These are phyloP conservation scores for Coniella vitis DNA, from an alignment of 2,329 filamentous ascomycete genomes.

Conservation along the genomic window DNA sequence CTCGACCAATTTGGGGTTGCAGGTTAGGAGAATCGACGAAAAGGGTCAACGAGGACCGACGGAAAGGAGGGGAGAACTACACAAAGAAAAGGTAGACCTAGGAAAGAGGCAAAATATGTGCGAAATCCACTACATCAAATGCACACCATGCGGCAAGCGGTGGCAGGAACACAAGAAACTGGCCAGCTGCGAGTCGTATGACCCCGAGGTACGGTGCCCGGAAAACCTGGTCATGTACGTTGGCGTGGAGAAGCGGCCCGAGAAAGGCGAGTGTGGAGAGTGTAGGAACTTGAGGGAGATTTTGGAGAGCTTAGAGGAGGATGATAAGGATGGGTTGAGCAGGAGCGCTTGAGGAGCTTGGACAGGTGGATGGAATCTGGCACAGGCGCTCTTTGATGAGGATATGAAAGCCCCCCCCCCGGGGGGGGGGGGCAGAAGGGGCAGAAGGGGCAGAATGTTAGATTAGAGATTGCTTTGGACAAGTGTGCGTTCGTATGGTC, in stretches of 20 bases:
- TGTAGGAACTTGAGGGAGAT: conserved; percentile 25
- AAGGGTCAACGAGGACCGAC: too few relatives aligned
- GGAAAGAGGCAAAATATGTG: conserved; percentile 24
- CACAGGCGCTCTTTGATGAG: too few relatives aligned
- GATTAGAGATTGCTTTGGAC: too few relatives aligned
- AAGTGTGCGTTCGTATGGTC: too few relatives aligned
- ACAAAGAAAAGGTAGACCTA: neutral
- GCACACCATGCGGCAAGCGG: conserved; percentile 24
- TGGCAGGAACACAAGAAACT: conserved; percentile 30
- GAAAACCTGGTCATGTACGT: conserved; percentile 32
- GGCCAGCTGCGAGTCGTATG: conserved; percentile 29
- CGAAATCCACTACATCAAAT: conserved; percentile 29
- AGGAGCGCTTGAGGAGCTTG: too few relatives aligned
- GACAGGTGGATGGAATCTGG: too few relatives aligned
- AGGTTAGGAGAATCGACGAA: too few relatives aligned
- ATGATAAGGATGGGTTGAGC: conserved; percentile 16
- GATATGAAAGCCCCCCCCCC: too few relatives aligned
- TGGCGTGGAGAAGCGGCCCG: conserved; percentile 26
- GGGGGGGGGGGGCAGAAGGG: too few relatives aligned
- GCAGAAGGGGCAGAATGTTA: too few relatives aligned
- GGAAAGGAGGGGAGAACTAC: too few relatives aligned
- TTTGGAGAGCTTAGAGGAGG: conserved; percentile 23
- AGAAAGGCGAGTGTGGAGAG: conserved; percentile 26
- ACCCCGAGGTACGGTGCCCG: conserved; percentile 25
- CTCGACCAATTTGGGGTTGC: too few relatives aligned